Evolutionary conservation across 2,329 filamentous ascomycete genomes (phyloP).

Genomic region (Hypoxylon sp.): DNA sequence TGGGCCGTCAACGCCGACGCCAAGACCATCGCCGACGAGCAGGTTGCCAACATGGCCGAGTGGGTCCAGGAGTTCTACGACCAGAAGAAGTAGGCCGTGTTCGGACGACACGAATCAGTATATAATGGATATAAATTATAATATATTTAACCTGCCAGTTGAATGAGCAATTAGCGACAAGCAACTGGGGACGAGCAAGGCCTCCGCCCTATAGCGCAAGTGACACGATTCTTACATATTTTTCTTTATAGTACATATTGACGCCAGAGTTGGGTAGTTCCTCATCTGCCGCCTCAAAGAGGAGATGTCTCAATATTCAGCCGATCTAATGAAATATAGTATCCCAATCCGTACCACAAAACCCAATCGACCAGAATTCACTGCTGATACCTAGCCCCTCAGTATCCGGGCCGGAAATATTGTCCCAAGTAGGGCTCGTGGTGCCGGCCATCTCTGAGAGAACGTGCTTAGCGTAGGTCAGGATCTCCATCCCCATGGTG

Average conservation of each 20-base stretch:
- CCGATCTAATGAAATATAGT: neutral
- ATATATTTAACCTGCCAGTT: no score
- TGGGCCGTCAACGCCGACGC: slow-evolving; percentile 59
- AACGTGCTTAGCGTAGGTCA: neutral
- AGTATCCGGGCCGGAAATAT: neutral
- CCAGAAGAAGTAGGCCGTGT: slow-evolving; percentile 36
- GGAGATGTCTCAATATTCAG: no score
- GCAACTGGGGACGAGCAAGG: no score
- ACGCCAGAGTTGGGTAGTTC: no score
- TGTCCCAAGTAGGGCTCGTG: neutral
- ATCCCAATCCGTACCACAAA: slow-evolving; percentile 19
- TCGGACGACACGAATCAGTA: slow-evolving; percentile 1
- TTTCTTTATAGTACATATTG: no score
- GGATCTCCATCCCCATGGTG: neutral
- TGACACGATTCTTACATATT: no score
- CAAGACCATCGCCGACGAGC: slow-evolving; percentile 58
- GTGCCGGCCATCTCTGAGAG: slow-evolving; percentile 5
- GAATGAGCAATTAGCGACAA: no score
- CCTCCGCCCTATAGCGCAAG: no score
- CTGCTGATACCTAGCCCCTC: slow-evolving; percentile 4
- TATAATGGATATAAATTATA: slow-evolving; percentile 5
- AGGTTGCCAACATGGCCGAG: slow-evolving; percentile 58
- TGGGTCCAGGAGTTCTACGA: slow-evolving; percentile 63
- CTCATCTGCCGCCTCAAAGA: no score
- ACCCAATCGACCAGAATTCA: slow-evolving; percentile 22